A percentile compares a stretch with the other conserved stretches of the same genome.
Evolutionary conservation across 805 yeast genomes (phyloP).

Genomic region (Barnettozyma botsteinii): DNA sequence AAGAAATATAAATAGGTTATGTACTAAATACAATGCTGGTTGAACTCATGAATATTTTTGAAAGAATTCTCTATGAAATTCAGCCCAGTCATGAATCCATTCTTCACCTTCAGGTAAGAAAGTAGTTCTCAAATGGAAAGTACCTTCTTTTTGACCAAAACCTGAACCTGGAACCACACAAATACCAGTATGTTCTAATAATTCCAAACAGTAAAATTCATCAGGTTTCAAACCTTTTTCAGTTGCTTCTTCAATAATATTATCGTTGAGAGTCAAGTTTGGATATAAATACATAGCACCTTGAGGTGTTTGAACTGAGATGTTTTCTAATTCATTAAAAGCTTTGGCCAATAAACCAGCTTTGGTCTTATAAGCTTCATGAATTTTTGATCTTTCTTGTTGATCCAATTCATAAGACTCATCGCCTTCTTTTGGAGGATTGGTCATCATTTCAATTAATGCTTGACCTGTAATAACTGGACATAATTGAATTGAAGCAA

Average conservation of each 20-base stretch:
- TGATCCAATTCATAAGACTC: slow-evolving; percentile 64
- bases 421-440: slow-evolving; percentile 81
- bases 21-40: too few relatives aligned
- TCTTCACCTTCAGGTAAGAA: slow-evolving; percentile 93
- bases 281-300: slow-evolving; percentile 99
- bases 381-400: slow-evolving; percentile 57
- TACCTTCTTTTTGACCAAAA: slow-evolving; percentile 86
- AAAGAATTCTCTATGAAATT: slow-evolving; percentile 73
- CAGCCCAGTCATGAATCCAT: slow-evolving; percentile 75
- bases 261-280: slow-evolving; percentile 54
- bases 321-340: slow-evolving; percentile 72
- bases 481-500: slow-evolving; percentile 88
- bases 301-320: slow-evolving; percentile 80
- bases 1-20: too few relatives aligned
- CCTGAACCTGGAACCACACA: slow-evolving; percentile 98
- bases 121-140: slow-evolving; percentile 92
- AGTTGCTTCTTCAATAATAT: slow-evolving; percentile 58
- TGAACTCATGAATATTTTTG: slow-evolving; percentile 12
- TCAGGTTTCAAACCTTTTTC: slow-evolving; percentile 60
- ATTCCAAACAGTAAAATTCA: slow-evolving; percentile 80
- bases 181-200: slow-evolving; percentile 85
- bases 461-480: slow-evolving; percentile 96
- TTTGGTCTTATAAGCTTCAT: slow-evolving; percentile 54
- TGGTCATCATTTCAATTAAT: slow-evolving; percentile 84
- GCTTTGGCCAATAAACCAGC: slow-evolving; percentile 62